Base-by-base conservation (phyloP, 2,329 filamentous ascomycete species). In the Escovopsis sp. region DNA sequence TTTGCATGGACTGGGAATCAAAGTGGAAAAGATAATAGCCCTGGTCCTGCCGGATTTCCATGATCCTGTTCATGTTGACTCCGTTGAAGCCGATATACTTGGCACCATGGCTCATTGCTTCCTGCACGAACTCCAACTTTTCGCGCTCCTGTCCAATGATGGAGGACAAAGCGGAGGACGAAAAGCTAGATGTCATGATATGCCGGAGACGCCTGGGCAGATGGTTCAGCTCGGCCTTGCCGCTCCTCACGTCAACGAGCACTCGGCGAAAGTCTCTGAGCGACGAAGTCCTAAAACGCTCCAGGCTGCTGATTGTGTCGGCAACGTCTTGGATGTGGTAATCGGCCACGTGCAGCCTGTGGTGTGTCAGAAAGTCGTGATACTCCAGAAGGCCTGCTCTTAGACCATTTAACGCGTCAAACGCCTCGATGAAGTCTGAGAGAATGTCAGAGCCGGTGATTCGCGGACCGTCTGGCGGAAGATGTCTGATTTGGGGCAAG, bases 81-180 rank as follows among this genome's bases (percentile, higher is more conserved):
- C 43, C 50, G 10, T 52, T 52, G 35, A 47, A 37, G 2, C 48
- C 45, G 4, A 53, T 40, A 18, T 52, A 52, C 5, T 39, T 32
- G 9, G 48, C 47, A 3, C 47, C 48, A 1, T 12, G 6, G 35
- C 3, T 18, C 8, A 36, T 12, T 9, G 19, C 9, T 9, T 18
- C 12, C 9, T 12, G 34, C 2, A 52, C 32, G 12, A 52, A 43
- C 3, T 30, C 33, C 10, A 52, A 44, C 26, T 51, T 52, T 9
- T 44, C 34, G 0, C 19, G 45, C 39, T 51, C 48, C 26, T 45
- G 45, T 2, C 35, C 38, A 12, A 12, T 35, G 1, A 48, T 18
- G 4, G 33, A 10, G 5, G 41, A 37, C 1, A 48, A 8, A 3
- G 28, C 12, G 3, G 38, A 32, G 1, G 41, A 33, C 3, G 38